Conservation (phyloP, 441 rosid genomes). For the Croton laevigatus region DNA sequence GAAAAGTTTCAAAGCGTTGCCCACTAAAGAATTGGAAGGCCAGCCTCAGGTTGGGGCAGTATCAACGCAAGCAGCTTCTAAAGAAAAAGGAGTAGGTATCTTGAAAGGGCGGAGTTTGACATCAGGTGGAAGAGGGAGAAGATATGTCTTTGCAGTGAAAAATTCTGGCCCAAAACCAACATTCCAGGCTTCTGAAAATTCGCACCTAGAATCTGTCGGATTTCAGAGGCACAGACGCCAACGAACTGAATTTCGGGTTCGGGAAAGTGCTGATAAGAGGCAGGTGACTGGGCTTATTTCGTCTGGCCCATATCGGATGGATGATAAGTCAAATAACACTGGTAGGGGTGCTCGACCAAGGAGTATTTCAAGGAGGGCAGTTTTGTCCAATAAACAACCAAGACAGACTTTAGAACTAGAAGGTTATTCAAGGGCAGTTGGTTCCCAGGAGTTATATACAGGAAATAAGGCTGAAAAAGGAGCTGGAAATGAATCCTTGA, state of each 20-base stretch:
- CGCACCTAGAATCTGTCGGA: constrained; percentile 51
- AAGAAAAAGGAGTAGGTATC: constrained; percentile 35
- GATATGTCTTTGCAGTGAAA: constrained; percentile 43
- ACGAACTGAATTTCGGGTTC: constrained; percentile 71
- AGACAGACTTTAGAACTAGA: constrained; percentile 54
- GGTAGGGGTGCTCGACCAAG: constrained; percentile 44
- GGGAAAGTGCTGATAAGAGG: constrained; percentile 52
- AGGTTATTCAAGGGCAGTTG: constrained; percentile 32
- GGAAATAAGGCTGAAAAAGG: constrained; percentile 49
- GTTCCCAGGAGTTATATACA: constrained; percentile 39
- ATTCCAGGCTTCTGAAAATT: constrained; percentile 46
- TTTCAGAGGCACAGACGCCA: constrained; percentile 57
- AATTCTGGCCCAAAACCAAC: constrained; percentile 49
- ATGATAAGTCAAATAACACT: constrained; percentile 49
- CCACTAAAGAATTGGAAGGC: constrained; percentile 42
- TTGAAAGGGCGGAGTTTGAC: constrained; percentile 40
- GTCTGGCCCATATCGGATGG: constrained; percentile 37
- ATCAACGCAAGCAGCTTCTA: constrained; percentile 28
- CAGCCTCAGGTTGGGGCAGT: constrained; percentile 36
- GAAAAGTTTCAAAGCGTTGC: constrained; percentile 30
- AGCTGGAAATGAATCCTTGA: constrained; percentile 44
- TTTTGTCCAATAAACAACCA: constrained; percentile 45
- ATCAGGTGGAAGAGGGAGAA: constrained; percentile 49
- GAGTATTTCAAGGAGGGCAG: constrained; percentile 49
- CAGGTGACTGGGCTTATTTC: constrained; percentile 31